These are phyloP conservation scores for Russula sp. DNA, from an alignment of 768 basidiomycete species.

Conservation along the genomic window DNA sequence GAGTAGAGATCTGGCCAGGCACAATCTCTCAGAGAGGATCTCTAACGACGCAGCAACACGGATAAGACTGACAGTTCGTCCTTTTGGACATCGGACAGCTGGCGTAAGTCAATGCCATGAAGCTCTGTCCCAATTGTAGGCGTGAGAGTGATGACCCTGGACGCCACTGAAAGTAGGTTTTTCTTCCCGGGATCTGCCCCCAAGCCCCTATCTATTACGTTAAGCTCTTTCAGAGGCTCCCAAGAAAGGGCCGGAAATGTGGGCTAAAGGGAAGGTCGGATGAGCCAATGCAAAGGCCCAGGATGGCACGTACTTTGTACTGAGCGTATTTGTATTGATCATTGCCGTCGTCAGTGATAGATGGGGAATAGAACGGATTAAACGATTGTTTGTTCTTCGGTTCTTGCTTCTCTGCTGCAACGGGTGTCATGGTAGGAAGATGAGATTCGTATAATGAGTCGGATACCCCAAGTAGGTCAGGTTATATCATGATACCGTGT, in stretches of 20 bases:
- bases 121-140: conserved; percentile 74
- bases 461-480: too few relatives aligned
- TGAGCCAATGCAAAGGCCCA: not conserved
- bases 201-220: conserved; percentile 39
- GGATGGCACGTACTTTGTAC: conserved; percentile 44
- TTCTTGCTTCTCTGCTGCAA: not conserved
- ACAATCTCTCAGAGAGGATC: not conserved
- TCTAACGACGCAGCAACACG: not conserved
- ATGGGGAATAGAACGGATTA: conserved; percentile 69
- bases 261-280: conserved; percentile 40
- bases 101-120: conserved; percentile 63
- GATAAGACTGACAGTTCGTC: conserved; percentile 59
- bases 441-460: not conserved
- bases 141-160: conserved; percentile 61
- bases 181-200: conserved; percentile 66
- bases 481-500: too few relatives aligned
- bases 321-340: conserved; percentile 47
- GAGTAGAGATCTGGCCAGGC: conserved; percentile 50
- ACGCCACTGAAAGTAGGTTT: conserved; percentile 55
- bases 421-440: conserved; percentile 13
- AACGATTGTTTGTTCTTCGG: conserved; percentile 27
- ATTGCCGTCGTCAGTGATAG: conserved; percentile 36
- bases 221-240: conserved; percentile 43
- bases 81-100: conserved; percentile 61
- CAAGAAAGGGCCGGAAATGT: conserved; percentile 54